Evolutionary conservation across 1,139 yeast species (phyloP), one percentile per base, ranked within the genome.

Genomic region (Spathaspora sp.): DNA sequence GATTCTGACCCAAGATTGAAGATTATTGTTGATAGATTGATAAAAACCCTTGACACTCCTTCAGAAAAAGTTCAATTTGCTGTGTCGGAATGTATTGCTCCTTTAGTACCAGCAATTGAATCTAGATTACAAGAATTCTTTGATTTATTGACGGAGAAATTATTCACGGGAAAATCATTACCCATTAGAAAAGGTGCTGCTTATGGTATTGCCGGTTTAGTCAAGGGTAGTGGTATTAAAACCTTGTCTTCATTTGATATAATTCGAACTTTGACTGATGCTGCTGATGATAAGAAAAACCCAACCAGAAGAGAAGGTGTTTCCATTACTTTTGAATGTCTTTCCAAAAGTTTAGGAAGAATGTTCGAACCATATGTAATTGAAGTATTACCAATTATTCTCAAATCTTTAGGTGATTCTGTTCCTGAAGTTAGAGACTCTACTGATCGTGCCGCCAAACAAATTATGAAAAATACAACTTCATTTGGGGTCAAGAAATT

Each of bases 331-430:
- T 85, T 91, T 58, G 96, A 89, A 59, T 87, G 95, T 50, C 70
- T 93, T 39, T 89, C 98, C 0, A 81, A 78, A 56, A 76, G 84
- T 37, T 72, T 93, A 46, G 93, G 90, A 13, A 76, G 81, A 49
- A 79, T 72, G 52, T 93, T 93, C 60, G 99, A 93, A 67, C 99
- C 99, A 1, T 93, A 91, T 59, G 96, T 89, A 24, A 81, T 91
- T 56, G 97, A 90, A 61, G 76, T 90, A 37, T 72, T 93, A 54
- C 98, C 98, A 7, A 78, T 86, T 41, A 80, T 93, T 43, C 74
- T 93, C 59, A 80, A 83, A 51, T 83, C 86, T 45, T 75, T 93
- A 44, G 99, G 99, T 60, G 99, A 93, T 61, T 73, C 83, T 36
- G 77, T 81, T 15, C 80, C 87, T 1, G 96, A 88, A 57, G 99